Evolutionary conservation across 805 yeast species (phyloP).

Genomic region (Schwanniomyces sp.): DNA sequence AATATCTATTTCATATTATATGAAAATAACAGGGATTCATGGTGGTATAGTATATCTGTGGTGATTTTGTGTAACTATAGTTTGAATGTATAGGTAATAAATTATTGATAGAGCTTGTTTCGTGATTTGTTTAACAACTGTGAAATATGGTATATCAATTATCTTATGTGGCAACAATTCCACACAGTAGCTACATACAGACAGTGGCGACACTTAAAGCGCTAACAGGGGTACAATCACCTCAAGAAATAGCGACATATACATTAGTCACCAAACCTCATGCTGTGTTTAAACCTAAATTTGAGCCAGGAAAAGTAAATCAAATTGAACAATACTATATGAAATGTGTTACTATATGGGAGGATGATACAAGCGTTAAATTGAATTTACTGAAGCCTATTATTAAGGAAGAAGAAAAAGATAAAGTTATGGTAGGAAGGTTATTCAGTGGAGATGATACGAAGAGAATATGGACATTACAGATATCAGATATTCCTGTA

Average conservation of each 20-base stretch:
- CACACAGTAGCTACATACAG: conserved; percentile 40
- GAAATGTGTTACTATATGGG: conserved; percentile 51
- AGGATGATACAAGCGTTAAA: conserved; percentile 19
- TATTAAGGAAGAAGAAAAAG: conserved; percentile 10
- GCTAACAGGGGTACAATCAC: conserved; percentile 48
- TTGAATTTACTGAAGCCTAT: conserved; percentile 28
- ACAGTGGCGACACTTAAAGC: conserved; percentile 50
- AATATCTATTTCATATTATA: background rate
- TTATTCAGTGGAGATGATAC: conserved; percentile 22
- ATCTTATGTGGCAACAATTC: conserved; percentile 45
- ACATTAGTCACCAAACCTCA: conserved; percentile 51
- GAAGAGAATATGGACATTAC: conserved; percentile 57
- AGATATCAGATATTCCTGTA: conserved; percentile 69
- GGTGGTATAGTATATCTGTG: too few species aligned
- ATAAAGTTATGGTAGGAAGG: conserved; percentile 24
- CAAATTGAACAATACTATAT: conserved; percentile 57
- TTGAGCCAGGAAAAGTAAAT: conserved; percentile 54
- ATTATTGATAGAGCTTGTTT: background rate
- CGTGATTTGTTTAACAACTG: background rate
- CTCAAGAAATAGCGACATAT: conserved; percentile 47
- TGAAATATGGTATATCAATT: conserved; percentile 54
- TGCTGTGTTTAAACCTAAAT: conserved; percentile 52
- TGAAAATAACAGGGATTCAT: too few species aligned
- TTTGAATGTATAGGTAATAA: background rate
- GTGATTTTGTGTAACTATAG: conserved; percentile 1